Conservation (phyloP, 176 grass and related monocot species). For the Rhipidocladum racemiflorum region DNA sequence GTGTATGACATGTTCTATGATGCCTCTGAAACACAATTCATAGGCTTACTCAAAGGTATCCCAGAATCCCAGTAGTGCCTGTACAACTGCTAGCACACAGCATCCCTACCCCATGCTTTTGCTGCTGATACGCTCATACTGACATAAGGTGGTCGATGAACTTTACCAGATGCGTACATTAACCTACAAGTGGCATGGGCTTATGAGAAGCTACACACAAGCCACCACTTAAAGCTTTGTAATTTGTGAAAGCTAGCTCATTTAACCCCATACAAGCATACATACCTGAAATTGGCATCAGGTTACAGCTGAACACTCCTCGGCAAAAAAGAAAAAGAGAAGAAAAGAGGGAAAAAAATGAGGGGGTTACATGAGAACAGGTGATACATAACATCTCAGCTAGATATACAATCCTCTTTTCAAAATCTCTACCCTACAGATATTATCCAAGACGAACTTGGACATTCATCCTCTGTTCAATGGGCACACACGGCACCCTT, state of each 20-base stretch:
- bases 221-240: background rate
- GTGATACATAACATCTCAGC: constrained; percentile 5
- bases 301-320: background rate
- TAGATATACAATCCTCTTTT: constrained; percentile 28
- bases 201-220: too few species aligned
- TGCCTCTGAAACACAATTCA: background rate
- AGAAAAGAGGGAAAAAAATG: background rate
- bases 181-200: background rate
- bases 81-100: background rate
- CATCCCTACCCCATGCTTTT: background rate
- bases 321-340: background rate
- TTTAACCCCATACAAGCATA: background rate
- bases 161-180: background rate
- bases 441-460: constrained; percentile 29
- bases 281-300: background rate
- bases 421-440: constrained; percentile 30
- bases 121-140: background rate
- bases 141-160: background rate
- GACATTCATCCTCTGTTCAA: constrained; percentile 30
- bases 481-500: constrained; percentile 18
- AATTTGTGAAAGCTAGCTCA: background rate
- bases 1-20: background rate
- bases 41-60: background rate
- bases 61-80: background rate
- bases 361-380: constrained; percentile 3